phyloP scores from a whole-genome alignment of 306 rosid genomes.

The Canavalia ensiformis region DNA sequence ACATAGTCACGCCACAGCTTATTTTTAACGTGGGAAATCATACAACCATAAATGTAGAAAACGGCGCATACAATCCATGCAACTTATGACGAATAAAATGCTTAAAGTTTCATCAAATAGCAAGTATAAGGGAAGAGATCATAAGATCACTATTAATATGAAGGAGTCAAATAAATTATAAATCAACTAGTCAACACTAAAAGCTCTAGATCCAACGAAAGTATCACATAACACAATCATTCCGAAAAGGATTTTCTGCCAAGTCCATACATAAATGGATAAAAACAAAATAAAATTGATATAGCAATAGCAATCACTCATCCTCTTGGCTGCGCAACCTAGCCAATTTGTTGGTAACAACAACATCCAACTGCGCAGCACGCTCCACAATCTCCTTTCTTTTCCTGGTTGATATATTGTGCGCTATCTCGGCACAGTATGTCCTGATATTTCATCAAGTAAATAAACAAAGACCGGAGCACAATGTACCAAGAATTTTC shows the following conservation, averaged over 20 bases:
- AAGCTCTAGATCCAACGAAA: constrained; percentile 30
- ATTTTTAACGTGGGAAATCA: not conserved
- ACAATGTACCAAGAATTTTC: not conserved
- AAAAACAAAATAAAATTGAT: constrained; percentile 9
- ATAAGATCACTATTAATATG: not conserved
- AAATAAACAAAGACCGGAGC: not conserved
- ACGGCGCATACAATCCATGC: not conserved
- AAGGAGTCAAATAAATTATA: not conserved
- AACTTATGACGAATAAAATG: not conserved
- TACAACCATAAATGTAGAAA: not conserved
- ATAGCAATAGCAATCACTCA: constrained; percentile 53
- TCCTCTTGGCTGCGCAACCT: constrained; percentile 89
- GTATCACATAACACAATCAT: constrained; percentile 9
- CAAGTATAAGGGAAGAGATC: not conserved
- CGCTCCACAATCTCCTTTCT: constrained; percentile 81
- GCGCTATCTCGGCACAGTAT: constrained; percentile 84
- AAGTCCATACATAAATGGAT: constrained; percentile 32
- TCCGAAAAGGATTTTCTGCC: not conserved
- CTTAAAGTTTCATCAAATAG: not conserved
- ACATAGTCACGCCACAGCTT: not conserved
- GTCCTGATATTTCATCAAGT: constrained; percentile 52
- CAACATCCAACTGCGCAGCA: constrained; percentile 83
- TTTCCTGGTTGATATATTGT: constrained; percentile 68
- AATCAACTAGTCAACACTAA: constrained; percentile 9
- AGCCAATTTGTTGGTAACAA: constrained; percentile 76